A percentile compares a stretch with the other conserved stretches of the same genome.
Conservation (phyloP, 1,139 yeast species). For the Pichia inconspicua region DNA sequence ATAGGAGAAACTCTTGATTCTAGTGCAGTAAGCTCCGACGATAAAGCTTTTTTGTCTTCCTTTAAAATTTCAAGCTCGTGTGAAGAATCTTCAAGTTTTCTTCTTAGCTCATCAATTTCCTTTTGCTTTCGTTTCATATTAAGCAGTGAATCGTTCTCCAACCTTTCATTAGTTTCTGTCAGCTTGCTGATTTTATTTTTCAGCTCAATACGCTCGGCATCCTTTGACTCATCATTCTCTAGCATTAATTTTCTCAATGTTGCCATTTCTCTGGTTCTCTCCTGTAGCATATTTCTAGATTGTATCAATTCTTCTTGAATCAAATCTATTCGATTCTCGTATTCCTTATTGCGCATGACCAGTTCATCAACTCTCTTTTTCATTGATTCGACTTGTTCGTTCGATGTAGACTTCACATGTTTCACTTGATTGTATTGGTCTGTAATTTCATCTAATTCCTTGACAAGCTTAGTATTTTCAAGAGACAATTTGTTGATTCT, state of each 20-base stretch:
- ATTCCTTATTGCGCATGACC: slow-evolving; percentile 58
- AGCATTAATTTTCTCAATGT: slow-evolving; percentile 61
- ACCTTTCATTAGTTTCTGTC: slow-evolving; percentile 51
- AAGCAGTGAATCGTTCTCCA: slow-evolving; percentile 48
- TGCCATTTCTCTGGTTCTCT: slow-evolving; percentile 69
- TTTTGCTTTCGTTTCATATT: slow-evolving; percentile 44
- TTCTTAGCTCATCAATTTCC: slow-evolving; percentile 42
- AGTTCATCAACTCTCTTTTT: slow-evolving; percentile 77
- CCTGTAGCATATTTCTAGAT: slow-evolving; percentile 62
- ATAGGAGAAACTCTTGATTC: slow-evolving; percentile 1
- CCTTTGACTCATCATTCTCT: slow-evolving; percentile 59
- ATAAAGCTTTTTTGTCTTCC: slow-evolving; percentile 4
- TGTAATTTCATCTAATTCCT: slow-evolving; percentile 44
- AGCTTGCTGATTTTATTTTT: slow-evolving; percentile 35
- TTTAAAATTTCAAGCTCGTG: slow-evolving; percentile 7
- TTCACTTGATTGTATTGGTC: slow-evolving; percentile 43
- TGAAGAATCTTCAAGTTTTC: slow-evolving; percentile 32
- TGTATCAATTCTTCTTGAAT: slow-evolving; percentile 78
- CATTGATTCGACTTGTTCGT: slow-evolving; percentile 49
- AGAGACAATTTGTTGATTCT: slow-evolving; percentile 36
- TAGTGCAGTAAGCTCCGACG: slow-evolving; percentile 1
- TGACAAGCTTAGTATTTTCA: slow-evolving; percentile 46
- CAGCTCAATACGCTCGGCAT: slow-evolving; percentile 39
- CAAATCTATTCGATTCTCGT: slow-evolving; percentile 50
- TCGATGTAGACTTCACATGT: slow-evolving; percentile 40